phyloP scores from a whole-genome alignment of 2,329 filamentous ascomycete species.

The Harringtonia lauricola region DNA sequence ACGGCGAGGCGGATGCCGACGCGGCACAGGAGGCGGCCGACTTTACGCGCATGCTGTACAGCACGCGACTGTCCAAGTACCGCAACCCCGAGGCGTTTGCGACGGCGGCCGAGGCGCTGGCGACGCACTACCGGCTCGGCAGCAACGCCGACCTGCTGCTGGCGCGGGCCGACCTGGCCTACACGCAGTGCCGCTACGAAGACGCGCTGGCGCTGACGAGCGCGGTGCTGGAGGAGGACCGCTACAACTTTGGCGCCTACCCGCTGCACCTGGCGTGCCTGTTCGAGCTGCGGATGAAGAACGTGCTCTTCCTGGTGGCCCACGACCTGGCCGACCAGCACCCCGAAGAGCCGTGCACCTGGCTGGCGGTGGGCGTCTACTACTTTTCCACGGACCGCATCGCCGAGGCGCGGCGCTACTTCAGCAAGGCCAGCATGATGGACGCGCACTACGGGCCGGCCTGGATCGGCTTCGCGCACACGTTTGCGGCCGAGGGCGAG shows the following conservation, averaged over 20 bases:
- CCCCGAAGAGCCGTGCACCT: slow-evolving; percentile 82
- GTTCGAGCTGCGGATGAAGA: slow-evolving; percentile 77
- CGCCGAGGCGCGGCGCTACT: slow-evolving; percentile 87
- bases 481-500: slow-evolving; percentile 93
- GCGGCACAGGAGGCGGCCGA: slow-evolving; percentile 77
- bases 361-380: slow-evolving; percentile 90
- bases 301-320: slow-evolving; percentile 80
- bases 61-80: slow-evolving; percentile 90
- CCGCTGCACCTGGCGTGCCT: slow-evolving; percentile 87
- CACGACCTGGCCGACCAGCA: slow-evolving; percentile 89
- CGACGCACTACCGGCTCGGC: slow-evolving; percentile 82
- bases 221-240: slow-evolving; percentile 69
- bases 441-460: slow-evolving; percentile 94
- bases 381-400: slow-evolving; percentile 85
- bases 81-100: slow-evolving; percentile 75
- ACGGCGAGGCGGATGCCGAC: slow-evolving; percentile 12
- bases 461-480: slow-evolving; percentile 98
- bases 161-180: slow-evolving; percentile 80
- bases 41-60: slow-evolving; percentile 94
- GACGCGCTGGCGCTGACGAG: slow-evolving; percentile 79
- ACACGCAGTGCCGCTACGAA: slow-evolving; percentile 87
- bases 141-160: slow-evolving; percentile 84
- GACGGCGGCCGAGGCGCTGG: slow-evolving; percentile 77
- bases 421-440: slow-evolving; percentile 95
- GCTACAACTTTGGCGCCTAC: slow-evolving; percentile 81